Evolutionary conservation across 495 filamentous ascomycete species (phyloP), one percentile per base, ranked within the genome.

Genomic region (Friedmanniomyces simplex): DNA sequence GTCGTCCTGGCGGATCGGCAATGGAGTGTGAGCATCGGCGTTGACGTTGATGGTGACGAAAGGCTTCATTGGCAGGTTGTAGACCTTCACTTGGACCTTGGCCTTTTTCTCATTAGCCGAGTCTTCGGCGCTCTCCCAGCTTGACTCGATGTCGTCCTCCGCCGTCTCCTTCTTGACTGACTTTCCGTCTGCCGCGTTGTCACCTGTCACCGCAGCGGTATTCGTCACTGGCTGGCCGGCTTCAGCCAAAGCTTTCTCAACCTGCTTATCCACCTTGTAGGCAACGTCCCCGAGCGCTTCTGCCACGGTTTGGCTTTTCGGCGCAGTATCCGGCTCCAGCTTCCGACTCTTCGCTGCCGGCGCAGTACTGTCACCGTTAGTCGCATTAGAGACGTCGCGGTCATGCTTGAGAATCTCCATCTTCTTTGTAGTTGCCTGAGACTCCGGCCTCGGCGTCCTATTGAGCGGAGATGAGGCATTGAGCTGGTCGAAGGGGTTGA

Each of bases 51-150:
- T 91, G 21, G 90, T 82, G 49, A 91, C 89, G 76, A 95, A 99
- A 11, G 94, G 91, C 67, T 81, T 85, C 81, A 99, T 87, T 16
- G 91, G 94, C 72, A 99, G 95, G 66, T 94, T 91, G 73, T 91
- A 88, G 46, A 97, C 89, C 18, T 66, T 67, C 30, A 79, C 72
- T 47, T 82, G 74, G 11, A 82, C 69, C n/a, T 70, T 67, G 13
- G 69, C 67, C 43, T 79, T 79, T 30, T 77, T 77, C 4, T 78
- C 71, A 59, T 81, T 78, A 25, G 79, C 73, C 13, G 82, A 74
- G 60, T 85, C 81, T 48, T 77, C 69, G 4, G 61, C 61, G 39
- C 57, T 60, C 45, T 64, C 61, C 61, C 61, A 64, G 53, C 61
- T 64, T 10, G 61, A 64, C 28, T 55, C 56, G 13, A 59, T 32